Evolutionary conservation across 257 asterid genomes (phyloP), one percentile per base, ranked within the genome.

Genomic region (Solanum bulbocastanum): DNA sequence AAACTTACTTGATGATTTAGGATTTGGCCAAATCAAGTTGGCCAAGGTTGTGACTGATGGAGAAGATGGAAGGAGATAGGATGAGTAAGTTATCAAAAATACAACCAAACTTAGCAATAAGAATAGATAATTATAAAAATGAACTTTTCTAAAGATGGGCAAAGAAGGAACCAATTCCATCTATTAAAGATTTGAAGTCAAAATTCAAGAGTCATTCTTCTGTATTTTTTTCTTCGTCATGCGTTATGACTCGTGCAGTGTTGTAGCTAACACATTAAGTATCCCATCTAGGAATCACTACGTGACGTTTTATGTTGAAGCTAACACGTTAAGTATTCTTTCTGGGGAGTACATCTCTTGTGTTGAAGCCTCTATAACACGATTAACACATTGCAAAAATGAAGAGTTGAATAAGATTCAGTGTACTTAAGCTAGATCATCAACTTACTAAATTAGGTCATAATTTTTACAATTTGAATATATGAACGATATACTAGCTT

Each of bases 31-130:
- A 62, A 27, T 92, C 89, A 62, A 90, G 52, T 42, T 91, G 93
- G 89, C 89, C 88, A 16, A 91, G 49, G 42, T 84, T 88, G 91
- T 93, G 92, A 85, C 89, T 90, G 83, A 94, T 84, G 87, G 95
- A 88, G 91, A 92, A 91, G 81, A 94, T 87, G 78, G 92, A 86
- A 86, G 74, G 18, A 33, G 73, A 73, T 73, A 86, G 6, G 83
- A 36, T 60, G 88, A 86, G 23, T 82, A 82, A 49, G 44, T 89
- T 35, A 93, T 92, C 88, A 93, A 91, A 86, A 94, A 91, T 46
- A 94, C 82, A 86, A 91, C 93, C 91, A 94, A 93, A 69, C 91
- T 92, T 44, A 94, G 27, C n/a, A 92, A 68, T 40, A 90, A 65
- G 86, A 94, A 44, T 68, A 94, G 73, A 44, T 85, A 92, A 3